Evolutionary conservation across 192 early-diverging fungal genomes (phyloP).

Genomic region (Mortierella hygrophila): DNA sequence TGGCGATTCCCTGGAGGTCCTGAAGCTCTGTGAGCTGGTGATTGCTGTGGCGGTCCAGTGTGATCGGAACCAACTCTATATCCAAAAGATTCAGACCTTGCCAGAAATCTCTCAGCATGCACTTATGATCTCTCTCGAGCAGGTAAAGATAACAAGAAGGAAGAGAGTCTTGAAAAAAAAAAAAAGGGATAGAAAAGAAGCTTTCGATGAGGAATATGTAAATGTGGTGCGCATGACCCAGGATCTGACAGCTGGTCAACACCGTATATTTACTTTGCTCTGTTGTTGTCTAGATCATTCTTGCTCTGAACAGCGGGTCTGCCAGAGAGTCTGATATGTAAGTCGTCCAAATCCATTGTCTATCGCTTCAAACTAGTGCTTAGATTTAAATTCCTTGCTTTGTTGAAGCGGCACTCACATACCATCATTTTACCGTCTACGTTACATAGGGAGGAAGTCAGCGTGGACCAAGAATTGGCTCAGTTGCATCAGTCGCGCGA

Average conservation of each 20-base stretch:
- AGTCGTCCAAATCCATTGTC: background rate
- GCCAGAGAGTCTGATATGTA: slow-evolving; percentile 46
- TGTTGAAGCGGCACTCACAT: background rate
- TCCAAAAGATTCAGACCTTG: slow-evolving; percentile 87
- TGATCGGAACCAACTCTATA: slow-evolving; percentile 85
- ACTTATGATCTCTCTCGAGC: slow-evolving; percentile 94
- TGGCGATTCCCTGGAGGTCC: slow-evolving; percentile 73
- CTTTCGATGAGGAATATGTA: background rate
- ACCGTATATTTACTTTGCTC: slow-evolving; percentile 9
- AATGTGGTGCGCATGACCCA: slow-evolving; percentile 5
- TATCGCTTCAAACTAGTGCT: background rate
- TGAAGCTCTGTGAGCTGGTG: slow-evolving; percentile 87
- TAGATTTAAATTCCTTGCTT: background rate
- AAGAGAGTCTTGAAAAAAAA: background rate
- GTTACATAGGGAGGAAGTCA: slow-evolving; percentile 38
- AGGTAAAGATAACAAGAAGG: slow-evolving; percentile 59
- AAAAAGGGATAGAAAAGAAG: background rate
- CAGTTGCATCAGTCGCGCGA: slow-evolving; percentile 40
- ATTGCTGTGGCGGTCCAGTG: slow-evolving; percentile 90
- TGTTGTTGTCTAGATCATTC: slow-evolving; percentile 31
- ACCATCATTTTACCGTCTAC: background rate
- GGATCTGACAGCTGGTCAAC: slow-evolving; percentile 1
- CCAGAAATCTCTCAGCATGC: slow-evolving; percentile 79
- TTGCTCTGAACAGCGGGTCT: slow-evolving; percentile 35
- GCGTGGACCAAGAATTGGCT: slow-evolving; percentile 42